Base-by-base conservation (phyloP, 805 yeast species). In the Trichomonascus vanleenenianus region DNA sequence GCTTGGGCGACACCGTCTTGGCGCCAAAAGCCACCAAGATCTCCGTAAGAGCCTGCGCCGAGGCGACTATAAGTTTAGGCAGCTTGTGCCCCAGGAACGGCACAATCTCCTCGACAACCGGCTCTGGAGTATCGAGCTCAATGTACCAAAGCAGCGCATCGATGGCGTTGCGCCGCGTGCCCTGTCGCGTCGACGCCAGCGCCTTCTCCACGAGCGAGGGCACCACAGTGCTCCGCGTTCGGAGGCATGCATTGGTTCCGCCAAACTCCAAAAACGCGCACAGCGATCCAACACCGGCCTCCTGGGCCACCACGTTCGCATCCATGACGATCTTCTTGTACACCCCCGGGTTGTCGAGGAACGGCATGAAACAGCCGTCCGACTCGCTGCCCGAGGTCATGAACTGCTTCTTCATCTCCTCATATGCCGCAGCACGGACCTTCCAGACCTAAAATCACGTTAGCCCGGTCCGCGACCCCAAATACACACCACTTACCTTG, bases 221-320 rank as follows among this genome's bases (percentile, higher is more conserved):
- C 14, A 64, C 51, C 3, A 46, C 48, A 4, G 37, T 16, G 11
- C 52, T 43, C 8, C 65, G 49, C 15, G 60, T 44, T n/a, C 64
- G 68, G 4, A 61, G 37, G 40, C 73, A 66, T 3, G 60, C 72
- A 2, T 59, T 55, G 0, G 74, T 46, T 0, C 81, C 82, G 2
- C 85, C 84, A 56, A 62, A 74, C 55, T 76, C 75, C 37, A 84
- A 64, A 55, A 76, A 74, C 3, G 76, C 70, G 11, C 64, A 64
- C 4, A 86, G 61, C 6, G 84, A 73, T 2, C 66, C 60, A 16
- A 87, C 67, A 3, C 86, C 97, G 1, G 82, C 68, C 57, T 93
- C 97, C 52, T 88, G 95, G 0, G 97, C 95, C 14, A 83, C 93
- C 15, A 88, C 96, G 59, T 93, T 93, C 30, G 82, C 62, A 60